Conservation (phyloP, 805 yeast genomes). For the Yamadazyma akitaensis region DNA sequence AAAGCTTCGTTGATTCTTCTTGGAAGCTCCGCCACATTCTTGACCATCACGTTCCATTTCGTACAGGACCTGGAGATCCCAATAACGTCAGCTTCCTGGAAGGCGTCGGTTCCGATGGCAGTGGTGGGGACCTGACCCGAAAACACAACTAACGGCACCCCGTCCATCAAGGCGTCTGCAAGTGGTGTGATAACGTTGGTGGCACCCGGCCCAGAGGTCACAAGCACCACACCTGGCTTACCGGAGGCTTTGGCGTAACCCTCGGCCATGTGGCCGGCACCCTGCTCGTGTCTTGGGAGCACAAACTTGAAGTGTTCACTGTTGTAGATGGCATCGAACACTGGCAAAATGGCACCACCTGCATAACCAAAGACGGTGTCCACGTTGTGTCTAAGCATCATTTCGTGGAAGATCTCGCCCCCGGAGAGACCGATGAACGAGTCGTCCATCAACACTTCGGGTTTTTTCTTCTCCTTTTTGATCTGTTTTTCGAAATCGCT, state of each 20-base stretch:
- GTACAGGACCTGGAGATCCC: constrained; percentile 98
- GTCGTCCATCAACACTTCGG: constrained; percentile 55
- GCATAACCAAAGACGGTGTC: constrained; percentile 97
- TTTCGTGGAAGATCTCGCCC: constrained; percentile 97
- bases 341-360: constrained; percentile 98
- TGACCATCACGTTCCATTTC: constrained; percentile 99
- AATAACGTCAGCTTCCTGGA: constrained; percentile 98
- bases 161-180: constrained; percentile 97
- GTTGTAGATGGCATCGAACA: constrained; percentile 93
- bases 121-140: constrained; percentile 96
- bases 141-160: constrained; percentile 94
- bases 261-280: constrained; percentile 99
- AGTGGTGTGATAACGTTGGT: constrained; percentile 97
- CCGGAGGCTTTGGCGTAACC: constrained; percentile 96
- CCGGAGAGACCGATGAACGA: constrained; percentile 96
- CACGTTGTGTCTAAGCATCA: constrained; percentile 95
- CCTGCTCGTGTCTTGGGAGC: constrained; percentile 96
- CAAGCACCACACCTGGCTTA: constrained; percentile 95
- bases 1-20: constrained; percentile 96
- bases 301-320: constrained; percentile 86
- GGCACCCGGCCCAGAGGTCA: constrained; percentile 99
- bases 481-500: constrained; percentile 16
- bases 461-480: constrained; percentile 4
- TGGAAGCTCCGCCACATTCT: constrained; percentile 89
- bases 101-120: constrained; percentile 97